phyloP scores from a whole-genome alignment of 768 basidiomycete genomes.

The Chalciporus pseudorubinellus region DNA sequence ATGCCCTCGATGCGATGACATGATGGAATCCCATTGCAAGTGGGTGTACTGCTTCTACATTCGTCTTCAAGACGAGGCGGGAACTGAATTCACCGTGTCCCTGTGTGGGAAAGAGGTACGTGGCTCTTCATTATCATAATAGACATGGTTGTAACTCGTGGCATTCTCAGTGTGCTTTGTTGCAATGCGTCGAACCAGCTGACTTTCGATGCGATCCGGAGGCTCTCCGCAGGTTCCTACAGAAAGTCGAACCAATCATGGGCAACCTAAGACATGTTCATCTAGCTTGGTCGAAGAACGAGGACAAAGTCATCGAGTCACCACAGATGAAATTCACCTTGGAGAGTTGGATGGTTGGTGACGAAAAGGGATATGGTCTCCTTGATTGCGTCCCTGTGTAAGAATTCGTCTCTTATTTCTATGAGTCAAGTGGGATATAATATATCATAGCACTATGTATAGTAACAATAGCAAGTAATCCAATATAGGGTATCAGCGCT shows the following conservation, averaged over 20 bases:
- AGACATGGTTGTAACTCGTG: background rate
- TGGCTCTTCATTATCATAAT: slow-evolving; percentile 1
- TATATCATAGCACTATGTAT: background rate
- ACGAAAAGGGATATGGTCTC: slow-evolving; percentile 23
- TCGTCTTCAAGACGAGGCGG: slow-evolving; percentile 49
- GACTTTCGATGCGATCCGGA: slow-evolving; percentile 42
- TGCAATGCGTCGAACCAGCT: slow-evolving; percentile 43
- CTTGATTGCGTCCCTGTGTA: slow-evolving; percentile 14
- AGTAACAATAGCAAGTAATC: background rate
- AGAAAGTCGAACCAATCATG: slow-evolving; percentile 44
- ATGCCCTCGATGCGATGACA: slow-evolving; percentile 55
- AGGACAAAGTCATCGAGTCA: slow-evolving; percentile 20
- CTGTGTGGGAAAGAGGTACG: slow-evolving; percentile 48
- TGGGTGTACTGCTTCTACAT: slow-evolving; percentile 51
- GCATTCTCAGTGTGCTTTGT: slow-evolving; percentile 38
- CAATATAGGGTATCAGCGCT: background rate
- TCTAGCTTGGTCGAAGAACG: slow-evolving; percentile 24
- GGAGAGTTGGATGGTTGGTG: slow-evolving; percentile 28
- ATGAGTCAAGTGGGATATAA: background rate
- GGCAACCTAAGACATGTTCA: slow-evolving; percentile 47
- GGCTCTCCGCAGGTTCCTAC: slow-evolving; percentile 37
- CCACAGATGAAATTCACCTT: slow-evolving; percentile 27
- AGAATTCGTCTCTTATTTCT: background rate
- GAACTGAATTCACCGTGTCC: slow-evolving; percentile 42
- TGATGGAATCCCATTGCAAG: slow-evolving; percentile 47